A percentile compares a stretch with the other conserved stretches of the same genome.
phyloP scores from a whole-genome alignment of 164 flowering plant genomes.

The Aristolochia fimbriata region DNA sequence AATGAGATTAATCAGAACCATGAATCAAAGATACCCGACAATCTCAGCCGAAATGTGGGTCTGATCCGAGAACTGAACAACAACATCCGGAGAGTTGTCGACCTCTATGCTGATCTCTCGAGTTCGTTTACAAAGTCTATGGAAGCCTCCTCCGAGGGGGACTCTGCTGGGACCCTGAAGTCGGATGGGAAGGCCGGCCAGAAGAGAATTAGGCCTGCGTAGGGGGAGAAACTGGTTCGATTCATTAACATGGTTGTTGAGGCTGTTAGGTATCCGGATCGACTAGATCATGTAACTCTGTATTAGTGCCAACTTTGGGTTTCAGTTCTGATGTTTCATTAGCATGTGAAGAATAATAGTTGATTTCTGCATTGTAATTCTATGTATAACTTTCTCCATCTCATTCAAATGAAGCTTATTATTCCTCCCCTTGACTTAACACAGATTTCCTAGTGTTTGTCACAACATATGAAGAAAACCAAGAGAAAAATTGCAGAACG shows the following conservation, averaged over 20 bases:
- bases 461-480: background rate
- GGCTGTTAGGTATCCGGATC: background rate
- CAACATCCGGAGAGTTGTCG: slow-evolving; percentile 79
- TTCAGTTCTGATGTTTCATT: background rate
- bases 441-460: background rate
- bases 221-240: slow-evolving; percentile 6
- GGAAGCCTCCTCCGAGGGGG: slow-evolving; percentile 67
- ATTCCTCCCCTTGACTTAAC: background rate
- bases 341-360: slow-evolving; percentile 14
- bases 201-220: slow-evolving; percentile 64
- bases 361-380: slow-evolving; percentile 5
- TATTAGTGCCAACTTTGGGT: background rate
- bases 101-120: slow-evolving; percentile 67
- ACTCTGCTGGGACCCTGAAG: slow-evolving; percentile 41
- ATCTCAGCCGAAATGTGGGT: slow-evolving; percentile 64
- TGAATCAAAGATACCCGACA: slow-evolving; percentile 65
- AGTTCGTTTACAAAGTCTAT: slow-evolving; percentile 45
- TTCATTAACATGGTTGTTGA: no score
- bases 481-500: background rate
- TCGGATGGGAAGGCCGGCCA: slow-evolving; percentile 53
- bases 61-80: slow-evolving; percentile 75
- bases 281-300: slow-evolving; percentile 1
- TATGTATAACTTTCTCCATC: slow-evolving; percentile 3
- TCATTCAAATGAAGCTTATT: slow-evolving; percentile 11
- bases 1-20: slow-evolving; percentile 84